A percentile compares a stretch with the other conserved stretches of the same genome.
Evolutionary conservation across 768 basidiomycete species (phyloP).

Genomic region (Auricularia sp.): DNA sequence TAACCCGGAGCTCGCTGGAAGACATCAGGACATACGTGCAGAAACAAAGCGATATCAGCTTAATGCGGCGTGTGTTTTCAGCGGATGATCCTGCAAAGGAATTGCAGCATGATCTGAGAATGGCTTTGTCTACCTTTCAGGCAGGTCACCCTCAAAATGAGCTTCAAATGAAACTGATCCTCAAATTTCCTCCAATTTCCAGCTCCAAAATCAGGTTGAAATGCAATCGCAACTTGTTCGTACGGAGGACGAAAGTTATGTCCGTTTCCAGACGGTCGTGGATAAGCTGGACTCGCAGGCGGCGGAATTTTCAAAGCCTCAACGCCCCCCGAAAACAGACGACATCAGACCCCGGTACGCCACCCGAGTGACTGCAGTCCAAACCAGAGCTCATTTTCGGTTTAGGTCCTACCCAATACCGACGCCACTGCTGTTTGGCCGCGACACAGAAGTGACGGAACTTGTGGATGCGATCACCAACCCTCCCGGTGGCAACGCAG

Average conservation of each 20-base stretch:
- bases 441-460: not conserved
- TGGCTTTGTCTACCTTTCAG: not conserved
- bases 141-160: not conserved
- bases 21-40: not conserved
- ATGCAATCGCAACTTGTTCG: not conserved
- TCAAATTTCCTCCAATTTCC: not conserved
- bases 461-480: not conserved
- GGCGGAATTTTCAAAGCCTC: too few relatives aligned
- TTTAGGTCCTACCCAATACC: too few relatives aligned
- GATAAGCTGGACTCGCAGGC: too few relatives aligned
- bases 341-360: too few relatives aligned
- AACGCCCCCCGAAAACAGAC: too few relatives aligned
- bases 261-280: too few relatives aligned
- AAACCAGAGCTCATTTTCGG: too few relatives aligned
- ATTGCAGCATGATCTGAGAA: not conserved
- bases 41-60: not conserved
- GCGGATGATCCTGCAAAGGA: not conserved
- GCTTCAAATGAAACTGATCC: not conserved
- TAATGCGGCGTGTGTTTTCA: not conserved
- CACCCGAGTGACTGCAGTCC: too few relatives aligned
- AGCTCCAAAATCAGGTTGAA: not conserved
- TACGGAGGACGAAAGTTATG: not conserved
- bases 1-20: not conserved
- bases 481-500: not conserved
- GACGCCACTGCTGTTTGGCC: not conserved